phyloP scores from a whole-genome alignment of 305 asterid species.

The Rubia tinctorum region DNA sequence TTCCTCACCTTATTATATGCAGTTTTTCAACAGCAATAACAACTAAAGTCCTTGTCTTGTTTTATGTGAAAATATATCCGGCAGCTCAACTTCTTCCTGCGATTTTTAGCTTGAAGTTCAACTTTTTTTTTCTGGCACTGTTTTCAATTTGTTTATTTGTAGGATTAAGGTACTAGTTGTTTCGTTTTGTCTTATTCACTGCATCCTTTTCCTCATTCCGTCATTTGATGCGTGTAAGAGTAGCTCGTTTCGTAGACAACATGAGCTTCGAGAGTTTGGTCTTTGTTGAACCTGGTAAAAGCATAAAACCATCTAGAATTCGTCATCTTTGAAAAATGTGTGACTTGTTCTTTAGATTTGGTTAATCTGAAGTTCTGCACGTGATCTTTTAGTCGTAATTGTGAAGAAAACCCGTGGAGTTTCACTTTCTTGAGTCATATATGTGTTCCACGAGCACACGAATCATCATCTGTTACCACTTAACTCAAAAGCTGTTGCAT shows the following conservation, averaged over 20 bases:
- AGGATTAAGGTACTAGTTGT: neutral
- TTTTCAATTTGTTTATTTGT: neutral
- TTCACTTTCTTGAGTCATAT: neutral
- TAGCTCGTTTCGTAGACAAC: neutral
- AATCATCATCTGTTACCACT: neutral
- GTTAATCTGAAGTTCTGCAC: neutral
- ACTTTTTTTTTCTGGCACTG: neutral
- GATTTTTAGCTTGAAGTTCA: neutral
- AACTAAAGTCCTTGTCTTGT: neutral
- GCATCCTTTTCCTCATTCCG: neutral
- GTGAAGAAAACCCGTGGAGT: neutral
- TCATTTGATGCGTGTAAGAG: neutral
- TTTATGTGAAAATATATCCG: neutral
- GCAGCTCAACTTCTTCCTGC: neutral
- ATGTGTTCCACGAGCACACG: neutral
- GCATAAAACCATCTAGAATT: neutral
- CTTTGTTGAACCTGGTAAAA: neutral
- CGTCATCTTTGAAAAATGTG: neutral
- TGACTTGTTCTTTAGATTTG: neutral
- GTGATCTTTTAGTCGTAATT: neutral
- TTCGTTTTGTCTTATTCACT: neutral
- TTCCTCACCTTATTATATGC: too few species aligned
- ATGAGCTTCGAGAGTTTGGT: neutral
- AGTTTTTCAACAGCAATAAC: neutral
- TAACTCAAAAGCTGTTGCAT: neutral